Evolutionary conservation across 805 yeast species (phyloP), one percentile per base, ranked within the genome.

Genomic region (Saccharomyces mikatae): DNA sequence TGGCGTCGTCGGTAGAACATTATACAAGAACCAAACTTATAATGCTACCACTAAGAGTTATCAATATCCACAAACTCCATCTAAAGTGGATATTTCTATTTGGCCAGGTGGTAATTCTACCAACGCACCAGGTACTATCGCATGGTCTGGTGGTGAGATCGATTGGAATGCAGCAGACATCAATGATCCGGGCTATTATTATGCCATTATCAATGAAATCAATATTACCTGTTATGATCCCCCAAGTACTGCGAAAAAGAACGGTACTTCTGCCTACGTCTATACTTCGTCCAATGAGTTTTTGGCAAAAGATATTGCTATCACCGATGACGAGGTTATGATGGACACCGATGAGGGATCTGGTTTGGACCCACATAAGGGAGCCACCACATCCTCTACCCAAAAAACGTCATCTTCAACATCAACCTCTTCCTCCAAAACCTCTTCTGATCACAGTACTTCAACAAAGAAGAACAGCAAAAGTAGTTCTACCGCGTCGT

Each of bases 121-220:
- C 30, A 78, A 77, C 63, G 80, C 79, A 24, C 59, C 63, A 28
- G 91, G 91, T 75, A 85, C 90, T 13, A 76, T 80, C 57, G 86
- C 77, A 54, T 90, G 91, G 91, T 87, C 96, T 41, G 96, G 96
- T 72, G 97, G 97, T 73, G 75, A 59, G 29, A 82, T 91, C 57
- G 76, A 88, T 74, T 91, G 97, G 97, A 71, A 85, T 68, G 79
- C 91, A 13, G 67, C 76, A 2, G 97, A 89, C 70, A 80, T 90
- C 55, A 63, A 75, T 56, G 74, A 86, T 54, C 80, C 84, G 51
- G 97, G 97, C n/a, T 91, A 90, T 74, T 85, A 80, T 74, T 89
- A 82, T 67, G 83, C 87, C 28, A 76, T 79, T 55, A 63, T 91
- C 49, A 75, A 83, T 62, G 76, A 79, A 48, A 75, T 89, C 41